Base-by-base conservation (phyloP, 768 basidiomycete species). In the Panaeolus cyanescens region DNA sequence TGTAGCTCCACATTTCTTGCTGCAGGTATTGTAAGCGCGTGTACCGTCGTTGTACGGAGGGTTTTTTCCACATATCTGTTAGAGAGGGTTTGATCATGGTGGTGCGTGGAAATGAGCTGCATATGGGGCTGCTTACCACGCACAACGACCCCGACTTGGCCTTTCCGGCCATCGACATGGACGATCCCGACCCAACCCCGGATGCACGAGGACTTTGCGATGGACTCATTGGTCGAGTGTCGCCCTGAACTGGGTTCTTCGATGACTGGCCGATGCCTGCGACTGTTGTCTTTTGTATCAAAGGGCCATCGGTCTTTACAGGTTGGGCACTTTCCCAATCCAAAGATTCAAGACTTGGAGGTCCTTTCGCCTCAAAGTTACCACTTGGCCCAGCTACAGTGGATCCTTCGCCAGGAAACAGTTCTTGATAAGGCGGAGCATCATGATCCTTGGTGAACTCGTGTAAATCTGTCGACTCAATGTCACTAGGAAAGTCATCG, bases 311-410 rank as follows among this genome's bases (percentile, higher is more conserved):
- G 22, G 45, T 50, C 45, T 50, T 50, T 28, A 50, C 45, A 4
- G 45, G 45, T 13, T 50, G 45, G 30, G 45, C 45, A 50, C 45
- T 50, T 28, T 50, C 45, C 45, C 45, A 50, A 50, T 50, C 45
- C 10, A 50, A 13, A 12, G 22, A 25, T 13, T 25, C 22, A 8
- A 10, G 45, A 28, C 25, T 50, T 50, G 45, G 45, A 28, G 15
- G 25, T 30, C 10, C 30, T 13, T 9, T 28, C 8, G n/a, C 15
- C 9, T 50, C 25, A 28, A 42, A 42, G 7, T 22, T 22, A 5
- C 39, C 13, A 15, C 6, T 28, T 5, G 19, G 13, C 25, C 45
- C 45, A 50, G 10, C 40, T 5, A 22, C 40, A 42, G 4, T 25
- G 5, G 4, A 12, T 25, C 30, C 45, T 30, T 50, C 25, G n/a